These are phyloP conservation scores for Boechera divaricarpa DNA, from an alignment of 345 rosid genomes.

Conservation along the genomic window DNA sequence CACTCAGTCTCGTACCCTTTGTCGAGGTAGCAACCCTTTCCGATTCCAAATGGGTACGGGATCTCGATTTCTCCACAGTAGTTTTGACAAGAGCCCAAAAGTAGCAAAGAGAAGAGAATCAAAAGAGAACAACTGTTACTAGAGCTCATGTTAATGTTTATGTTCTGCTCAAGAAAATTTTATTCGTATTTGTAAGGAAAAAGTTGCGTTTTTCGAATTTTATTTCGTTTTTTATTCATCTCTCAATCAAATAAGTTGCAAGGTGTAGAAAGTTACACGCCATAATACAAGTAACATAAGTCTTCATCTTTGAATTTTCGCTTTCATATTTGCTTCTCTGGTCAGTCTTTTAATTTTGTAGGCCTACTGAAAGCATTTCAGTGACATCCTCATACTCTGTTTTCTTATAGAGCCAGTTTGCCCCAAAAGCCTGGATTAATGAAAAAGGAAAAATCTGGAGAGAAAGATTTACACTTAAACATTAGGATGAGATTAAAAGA, in stretches of 20 bases:
- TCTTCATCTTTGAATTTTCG: too few species aligned
- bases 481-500: background rate
- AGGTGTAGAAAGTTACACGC: background rate
- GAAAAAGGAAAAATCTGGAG: background rate
- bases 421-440: background rate
- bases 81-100: background rate
- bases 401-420: background rate
- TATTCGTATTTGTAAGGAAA: background rate
- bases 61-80: background rate
- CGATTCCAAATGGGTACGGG: background rate
- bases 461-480: constrained; percentile 25
- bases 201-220: background rate
- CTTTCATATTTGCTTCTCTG: too few species aligned
- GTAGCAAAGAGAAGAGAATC: background rate
- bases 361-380: too few species aligned
- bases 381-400: too few species aligned
- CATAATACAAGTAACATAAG: background rate
- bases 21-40: background rate
- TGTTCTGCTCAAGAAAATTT: background rate
- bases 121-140: background rate
- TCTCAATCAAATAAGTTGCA: background rate
- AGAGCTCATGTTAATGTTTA: background rate
- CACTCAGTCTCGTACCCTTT: background rate
- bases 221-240: too few species aligned
- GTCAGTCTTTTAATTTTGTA: background rate